phyloP scores from a whole-genome alignment of 164 flowering plant genomes.

The Annona squamosa region DNA sequence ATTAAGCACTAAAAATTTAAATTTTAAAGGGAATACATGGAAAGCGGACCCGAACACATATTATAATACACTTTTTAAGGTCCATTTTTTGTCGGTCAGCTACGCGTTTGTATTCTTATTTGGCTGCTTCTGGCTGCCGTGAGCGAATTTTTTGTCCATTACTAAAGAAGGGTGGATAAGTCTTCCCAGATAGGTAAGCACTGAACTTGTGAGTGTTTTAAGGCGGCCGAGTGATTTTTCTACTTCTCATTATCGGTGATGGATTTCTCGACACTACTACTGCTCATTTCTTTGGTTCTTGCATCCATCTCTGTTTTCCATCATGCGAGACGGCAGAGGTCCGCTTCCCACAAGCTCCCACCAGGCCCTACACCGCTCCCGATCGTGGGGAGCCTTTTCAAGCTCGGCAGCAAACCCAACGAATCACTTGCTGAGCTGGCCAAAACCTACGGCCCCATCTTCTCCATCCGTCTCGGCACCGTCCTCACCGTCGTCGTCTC shows the following conservation, averaged over 20 bases:
- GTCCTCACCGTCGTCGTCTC: conserved; percentile 24
- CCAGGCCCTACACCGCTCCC: conserved; percentile 31
- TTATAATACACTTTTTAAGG: too few species aligned
- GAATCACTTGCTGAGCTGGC: conserved; percentile 26
- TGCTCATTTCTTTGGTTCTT: neutral
- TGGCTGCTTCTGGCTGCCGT: too few species aligned
- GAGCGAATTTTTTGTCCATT: too few species aligned
- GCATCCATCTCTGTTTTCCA: neutral
- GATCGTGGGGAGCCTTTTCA: conserved; percentile 27
- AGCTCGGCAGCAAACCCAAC: conserved; percentile 29
- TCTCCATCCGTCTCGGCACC: conserved; percentile 21
- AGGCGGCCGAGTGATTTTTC: too few species aligned
- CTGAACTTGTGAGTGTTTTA: too few species aligned
- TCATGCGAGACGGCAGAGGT: neutral
- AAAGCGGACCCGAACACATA: too few species aligned
- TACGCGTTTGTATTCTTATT: too few species aligned
- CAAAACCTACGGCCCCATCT: conserved; percentile 24
- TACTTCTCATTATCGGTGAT: neutral
- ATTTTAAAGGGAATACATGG: too few species aligned
- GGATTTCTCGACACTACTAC: neutral
- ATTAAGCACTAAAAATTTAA: too few species aligned
- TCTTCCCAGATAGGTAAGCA: too few species aligned
- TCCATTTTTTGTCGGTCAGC: too few species aligned
- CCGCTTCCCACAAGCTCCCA: neutral
- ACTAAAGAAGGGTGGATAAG: too few species aligned